Evolutionary conservation across 2,329 filamentous ascomycete species (phyloP), one percentile per base, ranked within the genome.

Genomic region (Tolypocladium endophyticum): DNA sequence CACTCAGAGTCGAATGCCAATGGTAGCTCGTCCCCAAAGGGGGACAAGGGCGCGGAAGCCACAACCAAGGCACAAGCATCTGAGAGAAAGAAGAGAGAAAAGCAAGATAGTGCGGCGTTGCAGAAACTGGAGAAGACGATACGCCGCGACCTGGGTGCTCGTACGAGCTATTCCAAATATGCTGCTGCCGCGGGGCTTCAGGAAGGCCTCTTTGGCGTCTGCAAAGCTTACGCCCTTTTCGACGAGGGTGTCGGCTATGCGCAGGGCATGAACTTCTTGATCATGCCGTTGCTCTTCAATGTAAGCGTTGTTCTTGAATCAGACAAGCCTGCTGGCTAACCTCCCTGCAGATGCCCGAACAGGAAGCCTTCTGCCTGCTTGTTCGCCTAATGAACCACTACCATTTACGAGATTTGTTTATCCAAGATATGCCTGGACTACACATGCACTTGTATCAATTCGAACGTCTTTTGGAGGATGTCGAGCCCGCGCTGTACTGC

Each of bases 221-320:
- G 94, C 78, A 99, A 97, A 74, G 92, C 94, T 1, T 99, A 99
- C 74, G 94, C 94, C 18, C 79, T 99, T 36, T 97, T 92, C 67
- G 94, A 99, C 69, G 92, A 96, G 69, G 88, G 82, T 9, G 94
- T 99, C 41, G 93, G 94, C 38, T 99, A 99, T 73, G 93, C 95
- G 0, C 94, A 99, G 73, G 94, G 94, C 70, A 97, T 99, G 89
- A 99, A 97, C 71, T 99, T 99, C 69, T 85, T 99, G 61, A 89
- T 92, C 56, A 97, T 97, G 92, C 94, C 95, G 30, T 74, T 99
- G 23, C 79, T 99, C 1, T 97, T 99, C 77, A 97, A 97, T 72
- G 87, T 89, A 76, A 79, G 86, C 72, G 18, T 35, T 43, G 4
- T 25, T 20, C 4, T 30, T 43, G 16, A 30, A 16, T 5, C 8